Evolutionary conservation across 176 grass and related monocot species (phyloP).

Genomic region (Puya raimondii): DNA sequence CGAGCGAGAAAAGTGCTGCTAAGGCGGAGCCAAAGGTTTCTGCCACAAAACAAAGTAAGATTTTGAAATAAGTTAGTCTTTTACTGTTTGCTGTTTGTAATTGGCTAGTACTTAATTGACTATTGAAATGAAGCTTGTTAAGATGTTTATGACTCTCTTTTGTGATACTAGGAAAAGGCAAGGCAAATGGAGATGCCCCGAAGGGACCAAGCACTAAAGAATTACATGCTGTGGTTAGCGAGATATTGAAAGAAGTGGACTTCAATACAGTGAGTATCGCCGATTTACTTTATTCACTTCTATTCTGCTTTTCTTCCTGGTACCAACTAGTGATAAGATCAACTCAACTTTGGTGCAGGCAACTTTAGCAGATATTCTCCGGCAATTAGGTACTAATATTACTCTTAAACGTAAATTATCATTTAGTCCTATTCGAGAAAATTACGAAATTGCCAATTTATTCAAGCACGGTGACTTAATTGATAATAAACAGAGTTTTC

Average conservation of each 20-base stretch:
- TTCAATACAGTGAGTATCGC: conserved; percentile 72
- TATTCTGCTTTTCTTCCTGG: neutral
- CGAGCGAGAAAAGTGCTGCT: conserved; percentile 31
- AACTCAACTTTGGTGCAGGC: conserved; percentile 34
- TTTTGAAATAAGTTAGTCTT: neutral
- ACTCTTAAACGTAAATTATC: neutral
- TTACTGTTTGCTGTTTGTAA: no score
- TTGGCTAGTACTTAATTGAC: no score
- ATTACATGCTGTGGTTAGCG: conserved; percentile 67
- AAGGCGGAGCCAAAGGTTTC: conserved; percentile 20
- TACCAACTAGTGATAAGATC: neutral
- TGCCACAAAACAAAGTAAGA: conserved; percentile 64
- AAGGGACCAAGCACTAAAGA: conserved; percentile 55
- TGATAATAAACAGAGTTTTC: neutral
- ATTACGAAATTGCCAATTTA: neutral
- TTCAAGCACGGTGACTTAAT: neutral
- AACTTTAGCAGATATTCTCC: conserved; percentile 89
- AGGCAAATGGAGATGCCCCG: conserved; percentile 31
- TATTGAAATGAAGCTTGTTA: no score
- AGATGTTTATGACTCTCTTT: neutral
- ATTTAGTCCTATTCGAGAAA: neutral
- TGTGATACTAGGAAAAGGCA: conserved; percentile 58
- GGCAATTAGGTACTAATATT: conserved; percentile 67
- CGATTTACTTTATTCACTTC: neutral
- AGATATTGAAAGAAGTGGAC: conserved; percentile 95